phyloP scores from a whole-genome alignment of 1,139 yeast species.

The Magnusiomyces paraingens region DNA sequence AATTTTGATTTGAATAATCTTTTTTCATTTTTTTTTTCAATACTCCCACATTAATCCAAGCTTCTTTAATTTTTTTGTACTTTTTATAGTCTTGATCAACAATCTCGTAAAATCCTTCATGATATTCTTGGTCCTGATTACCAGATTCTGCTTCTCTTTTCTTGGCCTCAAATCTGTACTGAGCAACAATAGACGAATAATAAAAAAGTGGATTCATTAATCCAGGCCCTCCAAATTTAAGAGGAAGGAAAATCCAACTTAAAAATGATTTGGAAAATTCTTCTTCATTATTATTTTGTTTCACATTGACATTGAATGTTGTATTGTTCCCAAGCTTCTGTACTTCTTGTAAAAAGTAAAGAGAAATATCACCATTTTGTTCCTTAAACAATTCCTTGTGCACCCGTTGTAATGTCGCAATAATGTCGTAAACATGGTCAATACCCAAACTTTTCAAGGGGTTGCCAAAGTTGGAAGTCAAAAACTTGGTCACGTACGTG shows the following conservation, averaged over 20 bases:
- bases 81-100: constrained; percentile 9
- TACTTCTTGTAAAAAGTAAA: constrained; percentile 4
- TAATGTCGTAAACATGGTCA: constrained; percentile 18
- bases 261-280: constrained; percentile 8
- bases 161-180: constrained; percentile 2
- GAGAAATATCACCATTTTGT: constrained; percentile 3
- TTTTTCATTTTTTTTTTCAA: too few species aligned
- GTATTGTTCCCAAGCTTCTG: too few species aligned
- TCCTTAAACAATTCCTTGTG: constrained; percentile 15
- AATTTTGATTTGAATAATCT: too few species aligned
- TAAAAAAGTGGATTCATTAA: constrained; percentile 15
- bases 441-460: constrained; percentile 15
- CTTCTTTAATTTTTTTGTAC: constrained; percentile 9
- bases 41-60: background rate
- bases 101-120: too few species aligned
- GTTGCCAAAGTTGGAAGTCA: constrained; percentile 17
- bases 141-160: constrained; percentile 3
- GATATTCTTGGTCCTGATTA: too few species aligned
- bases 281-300: too few species aligned
- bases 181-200: constrained; percentile 3
- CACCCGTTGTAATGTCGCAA: constrained; percentile 14
- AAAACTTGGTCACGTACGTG: constrained; percentile 16
- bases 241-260: constrained; percentile 19
- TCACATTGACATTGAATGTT: too few species aligned
- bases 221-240: constrained; percentile 19